phyloP scores from a whole-genome alignment of 1,284 basidiomycete genomes.

The Cryptococcus amylolentus region DNA sequence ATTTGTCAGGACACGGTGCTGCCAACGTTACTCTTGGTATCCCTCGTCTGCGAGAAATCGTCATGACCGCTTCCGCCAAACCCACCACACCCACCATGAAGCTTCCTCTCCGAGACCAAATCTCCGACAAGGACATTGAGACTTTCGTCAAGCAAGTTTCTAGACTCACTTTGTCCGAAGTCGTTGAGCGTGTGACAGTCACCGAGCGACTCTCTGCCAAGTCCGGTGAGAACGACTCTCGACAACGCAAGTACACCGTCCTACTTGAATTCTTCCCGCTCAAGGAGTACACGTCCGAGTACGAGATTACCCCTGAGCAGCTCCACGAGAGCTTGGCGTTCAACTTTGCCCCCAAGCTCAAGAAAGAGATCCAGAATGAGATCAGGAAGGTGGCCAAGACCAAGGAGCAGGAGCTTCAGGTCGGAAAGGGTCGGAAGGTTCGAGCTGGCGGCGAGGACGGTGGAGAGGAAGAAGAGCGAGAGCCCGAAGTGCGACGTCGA shows the following conservation, averaged over 20 bases:
- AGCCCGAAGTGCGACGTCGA: conserved; percentile 28
- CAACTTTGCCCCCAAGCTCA: conserved; percentile 77
- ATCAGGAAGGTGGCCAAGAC: conserved; percentile 82
- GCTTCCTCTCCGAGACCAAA: conserved; percentile 63
- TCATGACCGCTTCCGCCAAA: conserved; percentile 96
- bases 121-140: conserved; percentile 61
- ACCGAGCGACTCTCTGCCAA: conserved; percentile 72
- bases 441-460: conserved; percentile 40
- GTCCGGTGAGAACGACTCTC: conserved; percentile 55
- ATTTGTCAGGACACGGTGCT: conserved; percentile 79
- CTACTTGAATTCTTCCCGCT: conserved; percentile 81
- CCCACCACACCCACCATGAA: conserved; percentile 99
- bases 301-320: conserved; percentile 71
- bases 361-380: conserved; percentile 81
- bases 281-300: conserved; percentile 79
- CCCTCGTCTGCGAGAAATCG: conserved; percentile 95
- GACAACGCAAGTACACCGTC: conserved; percentile 79
- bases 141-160: conserved; percentile 88
- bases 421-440: conserved; percentile 71
- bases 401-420: conserved; percentile 72
- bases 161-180: conserved; percentile 80
- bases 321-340: conserved; percentile 70
- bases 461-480: conserved; percentile 54
- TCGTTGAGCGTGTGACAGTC: conserved; percentile 81
- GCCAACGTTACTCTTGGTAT: conserved; percentile 99